Evolutionary conservation across 495 filamentous ascomycete species (phyloP), one percentile per base, ranked within the genome.

Genomic region (Sabuloglossum arenarium): DNA sequence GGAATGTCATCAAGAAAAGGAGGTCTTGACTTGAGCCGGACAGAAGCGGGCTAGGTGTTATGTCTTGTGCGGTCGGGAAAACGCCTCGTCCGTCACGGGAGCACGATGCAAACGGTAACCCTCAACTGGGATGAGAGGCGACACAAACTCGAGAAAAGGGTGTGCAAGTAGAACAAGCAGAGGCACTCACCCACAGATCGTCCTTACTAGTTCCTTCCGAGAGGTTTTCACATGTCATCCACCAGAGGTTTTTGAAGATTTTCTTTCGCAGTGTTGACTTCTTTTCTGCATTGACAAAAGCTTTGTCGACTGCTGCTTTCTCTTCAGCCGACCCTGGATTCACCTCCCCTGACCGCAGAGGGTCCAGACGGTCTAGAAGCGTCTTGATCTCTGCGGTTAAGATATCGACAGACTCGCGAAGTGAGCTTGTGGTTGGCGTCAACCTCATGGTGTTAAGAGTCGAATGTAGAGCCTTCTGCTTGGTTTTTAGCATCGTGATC

Each of bases 371-470:
- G 8, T 59, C 66, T 32, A 62, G 25, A 19, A 79, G 61, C 14
- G 66, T 64, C 1, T 65, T 59, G 52, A 71, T 73, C 57, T 79
- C 71, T 6, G 62, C 51, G 32, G 76, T 70, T 6, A 84, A 68
- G 6, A 63, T 61, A 12, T 60, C 54, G 23, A 81, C 69, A 14
- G 67, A 66, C 34, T 65, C 59, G 23, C 68, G 67, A 8, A 85
- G 71, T 31, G 77, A 73, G 8, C 70, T 62, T 21, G 78, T 71
- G 14, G 76, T 71, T 21, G 79, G 72, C 19, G 70, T 74, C 25
- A 73, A 63, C 24, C 68, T 67, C 4, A 81, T 63, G 8, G 68
- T 64, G 27, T 66, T 59, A 39, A 85, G 70, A 19, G 72, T 69
- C 25, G 68, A 64, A 49, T 71, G 71, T 19, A 73, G 63, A 53